These are phyloP conservation scores for Begonia fuchsioides DNA, from an alignment of 306 rosid species.

Conservation along the genomic window DNA sequence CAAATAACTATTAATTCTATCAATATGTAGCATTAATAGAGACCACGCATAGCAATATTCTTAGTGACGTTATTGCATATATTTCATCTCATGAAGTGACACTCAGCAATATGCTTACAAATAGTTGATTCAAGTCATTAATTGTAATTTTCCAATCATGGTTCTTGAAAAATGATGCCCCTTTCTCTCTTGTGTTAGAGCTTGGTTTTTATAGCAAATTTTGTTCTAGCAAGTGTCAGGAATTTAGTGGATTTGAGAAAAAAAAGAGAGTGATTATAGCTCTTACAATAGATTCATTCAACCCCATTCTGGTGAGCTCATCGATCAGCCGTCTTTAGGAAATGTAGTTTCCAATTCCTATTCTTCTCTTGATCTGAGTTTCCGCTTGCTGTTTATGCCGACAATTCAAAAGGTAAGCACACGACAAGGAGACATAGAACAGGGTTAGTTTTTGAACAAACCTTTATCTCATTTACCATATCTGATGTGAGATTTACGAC, in stretches of 20 bases:
- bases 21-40: no score
- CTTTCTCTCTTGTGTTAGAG: conserved; percentile 51
- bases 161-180: conserved; percentile 60
- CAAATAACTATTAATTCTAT: no score
- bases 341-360: conserved; percentile 90
- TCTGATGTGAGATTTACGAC: conserved; percentile 75
- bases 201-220: no score
- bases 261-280: no score
- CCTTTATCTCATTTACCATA: conserved; percentile 89
- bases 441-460: conserved; percentile 13
- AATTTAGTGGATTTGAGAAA: no score
- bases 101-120: no score
- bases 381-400: conserved; percentile 85
- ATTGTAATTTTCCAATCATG: conserved; percentile 16
- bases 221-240: background rate
- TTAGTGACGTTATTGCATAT: no score
- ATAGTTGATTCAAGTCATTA: no score
- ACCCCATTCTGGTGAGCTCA: conserved; percentile 84
- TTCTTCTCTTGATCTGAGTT: conserved; percentile 91
- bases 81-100: no score
- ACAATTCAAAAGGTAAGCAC: background rate
- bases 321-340: conserved; percentile 91
- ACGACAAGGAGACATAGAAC: conserved; percentile 1
- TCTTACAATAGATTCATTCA: conserved; percentile 86
- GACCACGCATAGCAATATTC: no score